Base-by-base conservation (phyloP, 2,329 filamentous ascomycete genomes). In the Purpureocillium lavendulum region DNA sequence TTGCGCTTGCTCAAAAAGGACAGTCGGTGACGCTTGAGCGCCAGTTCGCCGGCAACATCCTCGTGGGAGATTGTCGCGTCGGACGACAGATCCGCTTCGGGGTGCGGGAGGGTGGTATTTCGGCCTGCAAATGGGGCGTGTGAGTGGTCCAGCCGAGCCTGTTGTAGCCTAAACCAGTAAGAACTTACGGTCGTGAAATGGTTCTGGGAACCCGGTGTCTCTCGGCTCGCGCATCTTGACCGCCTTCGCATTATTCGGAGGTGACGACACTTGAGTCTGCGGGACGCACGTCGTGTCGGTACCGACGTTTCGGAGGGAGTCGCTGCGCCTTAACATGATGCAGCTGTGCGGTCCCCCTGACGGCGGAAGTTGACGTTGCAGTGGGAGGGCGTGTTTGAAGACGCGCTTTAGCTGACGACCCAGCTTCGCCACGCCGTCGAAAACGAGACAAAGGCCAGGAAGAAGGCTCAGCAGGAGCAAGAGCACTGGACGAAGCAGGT, bases 81-180 rank as follows among this genome's bases (percentile, higher is more conserved):
- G 36, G 70, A 69, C 12, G 69, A 71, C 7, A 74, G 65, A 47
- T 79, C 69, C 41, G 78, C 78, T 14, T 79, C 75, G 16, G 78
- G 78, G 44, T 82, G 77, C 15, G 73, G 74, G 13, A 76, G 62
- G 3, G 76, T 78, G 12, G 78, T 82, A 49, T 79, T 82, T 45
- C 70, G 65, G 34, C 57, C 70, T 71, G 44, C 3, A 17, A 30
- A 5, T 12, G 4, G 17, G 7, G 6, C 6, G 13, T 4, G 17
- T 18, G 7, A 33, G 37, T 13, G 5, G 12, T 5, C 11, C 14
- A 14, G 14, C 5, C 18, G 16, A 4, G 38, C 12, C 16, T 14
- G n/a, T n/a, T n/a, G n/a, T n/a, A n/a, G n/a, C n/a, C n/a, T n/a
- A n/a, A n/a, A n/a, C n/a, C n/a, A n/a, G n/a, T n/a, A n/a, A n/a